phyloP scores from a whole-genome alignment of 1,284 basidiomycete genomes.

The Leccinum pachyderme region DNA sequence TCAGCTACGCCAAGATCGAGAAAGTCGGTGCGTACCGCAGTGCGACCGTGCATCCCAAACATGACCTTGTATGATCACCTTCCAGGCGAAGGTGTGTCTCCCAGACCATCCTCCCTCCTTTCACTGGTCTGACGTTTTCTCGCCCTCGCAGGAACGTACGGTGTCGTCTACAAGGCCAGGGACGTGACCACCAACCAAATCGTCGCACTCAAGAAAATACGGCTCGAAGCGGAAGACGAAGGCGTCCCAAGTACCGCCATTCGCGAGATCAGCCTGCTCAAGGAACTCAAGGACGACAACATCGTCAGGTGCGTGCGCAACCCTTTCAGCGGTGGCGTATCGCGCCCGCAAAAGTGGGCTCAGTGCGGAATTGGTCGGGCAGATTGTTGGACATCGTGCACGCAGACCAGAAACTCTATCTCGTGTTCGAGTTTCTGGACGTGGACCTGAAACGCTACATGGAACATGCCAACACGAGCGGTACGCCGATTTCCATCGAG shows the following conservation, averaged over 20 bases:
- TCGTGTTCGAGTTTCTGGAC: conserved; percentile 96
- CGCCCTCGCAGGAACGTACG: conserved; percentile 81
- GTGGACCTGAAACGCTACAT: conserved; percentile 96
- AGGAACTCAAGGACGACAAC: conserved; percentile 95
- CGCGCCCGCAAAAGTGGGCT: conserved; percentile 11
- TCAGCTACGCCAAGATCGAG: conserved; percentile 67
- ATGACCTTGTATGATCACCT: conserved; percentile 8
- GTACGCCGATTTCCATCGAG: conserved; percentile 70
- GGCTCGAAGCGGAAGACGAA: conserved; percentile 97
- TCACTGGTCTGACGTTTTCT: conserved; percentile 14
- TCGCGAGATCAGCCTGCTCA: conserved; percentile 94
- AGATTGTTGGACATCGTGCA: conserved; percentile 97
- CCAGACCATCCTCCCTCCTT: background rate
- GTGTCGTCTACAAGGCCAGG: conserved; percentile 94
- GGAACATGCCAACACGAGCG: conserved; percentile 76
- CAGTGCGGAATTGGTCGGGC: background rate
- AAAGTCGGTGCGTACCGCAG: conserved; percentile 63
- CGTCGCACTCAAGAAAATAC: conserved; percentile 97
- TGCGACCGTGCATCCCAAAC: conserved; percentile 6
- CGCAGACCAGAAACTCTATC: conserved; percentile 93
- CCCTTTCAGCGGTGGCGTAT: background rate
- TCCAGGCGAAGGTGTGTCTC: conserved; percentile 54
- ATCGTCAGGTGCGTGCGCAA: conserved; percentile 69
- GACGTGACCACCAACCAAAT: conserved; percentile 73
- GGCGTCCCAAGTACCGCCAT: conserved; percentile 98